Conservation (phyloP, 768 basidiomycete species). For the Dioszegia aurantiaca region DNA sequence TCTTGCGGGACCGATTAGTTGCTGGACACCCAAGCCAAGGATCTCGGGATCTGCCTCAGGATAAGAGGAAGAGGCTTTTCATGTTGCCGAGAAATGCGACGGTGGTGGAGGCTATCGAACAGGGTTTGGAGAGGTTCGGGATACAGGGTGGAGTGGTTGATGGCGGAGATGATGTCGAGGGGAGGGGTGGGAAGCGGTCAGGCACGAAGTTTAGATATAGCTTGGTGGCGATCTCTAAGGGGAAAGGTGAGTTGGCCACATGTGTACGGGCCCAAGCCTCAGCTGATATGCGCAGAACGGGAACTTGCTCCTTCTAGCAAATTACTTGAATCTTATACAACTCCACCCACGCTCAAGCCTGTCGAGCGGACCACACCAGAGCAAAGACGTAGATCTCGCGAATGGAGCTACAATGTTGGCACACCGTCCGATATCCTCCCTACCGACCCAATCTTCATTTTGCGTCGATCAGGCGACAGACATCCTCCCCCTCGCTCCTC, state of each 20-base stretch:
- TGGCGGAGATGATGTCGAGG: slow-evolving; percentile 96
- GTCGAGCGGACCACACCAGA: slow-evolving; percentile 63
- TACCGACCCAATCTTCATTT: slow-evolving; percentile 84
- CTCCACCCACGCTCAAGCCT: slow-evolving; percentile 68
- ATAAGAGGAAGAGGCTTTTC: slow-evolving; percentile 59
- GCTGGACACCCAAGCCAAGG: slow-evolving; percentile 14
- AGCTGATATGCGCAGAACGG: slow-evolving; percentile 59
- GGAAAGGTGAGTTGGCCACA: slow-evolving; percentile 61
- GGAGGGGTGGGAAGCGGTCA: slow-evolving; percentile 76
- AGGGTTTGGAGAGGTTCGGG: slow-evolving; percentile 86
- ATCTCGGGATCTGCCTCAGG: slow-evolving; percentile 10
- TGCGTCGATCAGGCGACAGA: slow-evolving; percentile 61
- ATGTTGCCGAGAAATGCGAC: slow-evolving; percentile 91
- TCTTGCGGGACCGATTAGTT: slow-evolving; percentile 61
- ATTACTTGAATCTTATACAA: slow-evolving; percentile 75
- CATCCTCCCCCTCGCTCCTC: not conserved
- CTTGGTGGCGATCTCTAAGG: slow-evolving; percentile 61
- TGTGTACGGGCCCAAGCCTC: slow-evolving; percentile 3
- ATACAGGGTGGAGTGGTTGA: slow-evolving; percentile 97
- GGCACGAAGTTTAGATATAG: slow-evolving; percentile 78
- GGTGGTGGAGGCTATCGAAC: slow-evolving; percentile 92
- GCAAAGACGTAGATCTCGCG: slow-evolving; percentile 79
- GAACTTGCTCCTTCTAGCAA: slow-evolving; percentile 75
- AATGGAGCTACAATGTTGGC: slow-evolving; percentile 70
- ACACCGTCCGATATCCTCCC: slow-evolving; percentile 69